Base-by-base conservation (phyloP, 2,329 filamentous ascomycete species). In the Dothistroma pini region DNA sequence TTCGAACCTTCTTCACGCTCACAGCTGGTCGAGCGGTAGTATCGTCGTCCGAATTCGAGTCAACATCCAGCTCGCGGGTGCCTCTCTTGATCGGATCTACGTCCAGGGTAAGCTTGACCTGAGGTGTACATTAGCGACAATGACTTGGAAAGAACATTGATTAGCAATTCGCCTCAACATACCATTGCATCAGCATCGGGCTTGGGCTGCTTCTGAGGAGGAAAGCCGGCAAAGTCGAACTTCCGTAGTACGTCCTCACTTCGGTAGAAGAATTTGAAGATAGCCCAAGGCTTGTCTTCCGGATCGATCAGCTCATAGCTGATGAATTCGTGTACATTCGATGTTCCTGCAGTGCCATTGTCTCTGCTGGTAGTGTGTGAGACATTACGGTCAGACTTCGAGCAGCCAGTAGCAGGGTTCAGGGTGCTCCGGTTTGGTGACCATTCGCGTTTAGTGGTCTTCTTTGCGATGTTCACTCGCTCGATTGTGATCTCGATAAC, bases 231-330 rank as follows among this genome's bases (percentile, higher is more conserved):
- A 29, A 61, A 60, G 54, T 48, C 56, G 50, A 56, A 50, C 56
- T 65, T 65, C 2, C 60, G 54, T 52, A 65, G 50, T 1, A 54
- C 54, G 1, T 61, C 50, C 51, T 61, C 63, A 38, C 56, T 56
- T 16, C 61, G 55, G 53, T 65, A 65, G 48, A 59, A 63, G 61
- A 63, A 63, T 35, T 57, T 60, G 58, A 65, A 62, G 10, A n/a
- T 57, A 11, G 60, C 63, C n/a, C 52, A 60, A 8, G 56, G 54
- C 29, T 32, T 29, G 8, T 59, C 56, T 16, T 44, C 53, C 6
- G 47, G 11, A 14, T 52, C 56, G 32, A 54, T 29, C 2, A 21
- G 38, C 4, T 53, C 11, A 51, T 57, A 63, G 44, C 31, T 10
- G 59, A 63, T 54, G 57, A 50, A 50, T 10, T 53, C 29, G 29